Base-by-base conservation (phyloP, 2,329 filamentous ascomycete genomes). In the Zalaria sp. region DNA sequence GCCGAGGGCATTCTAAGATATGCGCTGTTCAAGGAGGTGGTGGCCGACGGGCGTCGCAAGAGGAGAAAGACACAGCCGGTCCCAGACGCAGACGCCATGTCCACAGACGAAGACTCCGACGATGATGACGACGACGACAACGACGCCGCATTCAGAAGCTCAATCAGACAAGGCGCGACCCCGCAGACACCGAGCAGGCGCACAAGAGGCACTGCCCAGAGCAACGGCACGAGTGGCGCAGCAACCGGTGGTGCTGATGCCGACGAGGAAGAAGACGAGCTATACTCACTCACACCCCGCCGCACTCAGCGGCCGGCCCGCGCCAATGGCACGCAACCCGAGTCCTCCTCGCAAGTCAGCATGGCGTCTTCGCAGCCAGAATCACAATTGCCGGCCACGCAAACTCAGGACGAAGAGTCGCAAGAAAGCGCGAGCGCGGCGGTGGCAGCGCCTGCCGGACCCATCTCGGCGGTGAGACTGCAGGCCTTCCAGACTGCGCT, bases 21-120 rank as follows among this genome's bases (percentile, higher is more conserved):
- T 56, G 93, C 91, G 2, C 72, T 98, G 31, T 98, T 98, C 73
- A 96, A 96, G 60, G 91, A 98, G 65, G 80, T 98, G 0, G 72
- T 94, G 3, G 72, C 77, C 50, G 71, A 75, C 49, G 80, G 87
- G 59, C 83, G 87, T 44, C 75, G 79, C 51, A 91, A 89, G 69
- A 82, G 91, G 63, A 77, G 88, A 53, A 80, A 85, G 61, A 81
- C 83, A 52, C 81, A 74, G 4, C 69, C 72, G 27, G 69, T 71
- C 29, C 67, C 73, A 10, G 70, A 74, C 42, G 68, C 67, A 41
- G 74, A 73, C 39, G 64, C 62, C 9, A 66, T 69, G 62, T 67
- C 65, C 5, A 58, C 78, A 55, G 57, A 79, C 25, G 75, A 73
- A 34, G 73, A 75, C 6, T 73, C 73, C 1, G 48, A 47, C 18